These are phyloP conservation scores for Eimeria praecox DNA, from an alignment of 169 alveolate genomes.

Conservation along the genomic window DNA sequence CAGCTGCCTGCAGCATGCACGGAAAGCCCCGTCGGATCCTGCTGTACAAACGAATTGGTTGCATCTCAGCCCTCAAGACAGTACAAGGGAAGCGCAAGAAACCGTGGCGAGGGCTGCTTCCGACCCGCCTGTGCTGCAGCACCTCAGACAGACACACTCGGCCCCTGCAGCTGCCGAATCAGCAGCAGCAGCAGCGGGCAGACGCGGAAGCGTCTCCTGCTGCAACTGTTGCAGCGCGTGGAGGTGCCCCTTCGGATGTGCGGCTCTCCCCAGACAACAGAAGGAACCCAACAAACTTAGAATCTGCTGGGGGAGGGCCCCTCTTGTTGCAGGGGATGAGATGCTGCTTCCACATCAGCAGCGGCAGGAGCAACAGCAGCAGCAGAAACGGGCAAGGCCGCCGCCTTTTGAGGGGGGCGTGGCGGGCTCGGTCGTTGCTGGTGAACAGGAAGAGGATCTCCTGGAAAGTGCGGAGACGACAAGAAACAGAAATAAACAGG, in stretches of 20 bases:
- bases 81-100: neutral
- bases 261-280: neutral
- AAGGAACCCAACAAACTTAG: neutral
- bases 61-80: neutral
- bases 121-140: constrained; percentile 49
- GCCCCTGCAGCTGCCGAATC: constrained; percentile 8
- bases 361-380: constrained; percentile 62
- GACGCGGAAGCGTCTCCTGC: constrained; percentile 11
- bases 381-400: constrained; percentile 36
- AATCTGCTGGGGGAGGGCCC: constrained; percentile 66
- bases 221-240: constrained; percentile 57
- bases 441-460: neutral
- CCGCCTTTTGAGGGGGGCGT: constrained; percentile 3
- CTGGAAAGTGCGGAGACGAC: neutral
- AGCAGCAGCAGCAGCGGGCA: constrained; percentile 4
- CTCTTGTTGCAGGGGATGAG: constrained; percentile 40
- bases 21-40: constrained; percentile 18
- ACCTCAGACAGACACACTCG: neutral
- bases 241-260: constrained; percentile 52
- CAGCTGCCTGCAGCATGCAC: neutral
- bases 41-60: constrained; percentile 14
- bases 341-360: constrained; percentile 19
- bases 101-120: constrained; percentile 19
- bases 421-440: neutral
- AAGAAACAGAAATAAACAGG: neutral